A percentile compares a stretch with the other conserved stretches of the same genome.
These are phyloP conservation scores for Penicillium sp. DNA, from an alignment of 2,329 filamentous ascomycete species.

Conservation along the genomic window DNA sequence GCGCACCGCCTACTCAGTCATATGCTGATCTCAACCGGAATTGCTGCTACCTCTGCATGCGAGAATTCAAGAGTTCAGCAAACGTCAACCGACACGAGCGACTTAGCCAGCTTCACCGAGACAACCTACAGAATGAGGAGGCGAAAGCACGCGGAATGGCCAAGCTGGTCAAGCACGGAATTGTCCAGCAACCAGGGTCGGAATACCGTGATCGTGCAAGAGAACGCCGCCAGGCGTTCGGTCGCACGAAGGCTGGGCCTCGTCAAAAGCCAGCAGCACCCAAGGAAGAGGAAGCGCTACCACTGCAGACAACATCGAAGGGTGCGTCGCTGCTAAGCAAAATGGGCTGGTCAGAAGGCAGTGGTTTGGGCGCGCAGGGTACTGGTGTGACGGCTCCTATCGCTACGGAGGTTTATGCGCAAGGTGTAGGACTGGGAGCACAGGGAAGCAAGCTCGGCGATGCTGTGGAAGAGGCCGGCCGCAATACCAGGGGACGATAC, in stretches of 20 bases:
- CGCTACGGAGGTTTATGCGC: conserved; percentile 51
- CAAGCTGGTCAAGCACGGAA: conserved; percentile 48
- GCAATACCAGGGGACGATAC: conserved; percentile 51
- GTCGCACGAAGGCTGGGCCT: conserved; percentile 29
- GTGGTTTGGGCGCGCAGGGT: conserved; percentile 52
- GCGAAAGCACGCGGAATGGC: conserved; percentile 44
- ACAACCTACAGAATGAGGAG: conserved; percentile 56
- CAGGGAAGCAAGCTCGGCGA: conserved; percentile 53
- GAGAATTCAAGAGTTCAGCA: conserved; percentile 57
- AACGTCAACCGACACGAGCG: conserved; percentile 63
- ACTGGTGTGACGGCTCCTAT: conserved; percentile 52
- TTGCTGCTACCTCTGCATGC: conserved; percentile 65
- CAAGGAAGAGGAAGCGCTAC: conserved; percentile 34
- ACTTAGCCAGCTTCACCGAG: conserved; percentile 58
- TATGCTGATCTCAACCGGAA: conserved; percentile 61
- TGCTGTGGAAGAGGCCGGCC: conserved; percentile 50
- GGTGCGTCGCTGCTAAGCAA: conserved; percentile 54
- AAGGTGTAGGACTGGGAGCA: conserved; percentile 53
- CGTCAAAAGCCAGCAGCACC: conserved; percentile 28
- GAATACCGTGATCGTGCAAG: conserved; percentile 52
- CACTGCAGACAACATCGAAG: conserved; percentile 44
- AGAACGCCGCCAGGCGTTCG: conserved; percentile 50
- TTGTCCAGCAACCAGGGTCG: conserved; percentile 33
- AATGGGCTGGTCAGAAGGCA: conserved; percentile 54
- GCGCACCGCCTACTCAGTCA: conserved; percentile 53